Percentiles rank a stretch among this genome's conserved stretches.
Evolutionary conservation across 2,329 filamentous ascomycete species (phyloP).

Genomic region (Xylaria sp.): DNA sequence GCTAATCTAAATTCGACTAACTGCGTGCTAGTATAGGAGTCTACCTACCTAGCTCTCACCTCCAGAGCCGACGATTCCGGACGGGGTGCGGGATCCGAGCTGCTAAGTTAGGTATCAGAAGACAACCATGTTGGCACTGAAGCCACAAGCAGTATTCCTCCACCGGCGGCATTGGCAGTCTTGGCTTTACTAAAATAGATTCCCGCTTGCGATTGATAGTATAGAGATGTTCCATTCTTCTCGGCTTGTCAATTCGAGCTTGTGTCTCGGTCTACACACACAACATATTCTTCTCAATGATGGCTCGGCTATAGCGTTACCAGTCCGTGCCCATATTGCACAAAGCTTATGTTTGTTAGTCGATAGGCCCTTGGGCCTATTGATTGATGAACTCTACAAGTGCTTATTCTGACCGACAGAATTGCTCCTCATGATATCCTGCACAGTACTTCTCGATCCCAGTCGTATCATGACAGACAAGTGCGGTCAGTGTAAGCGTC

Average conservation of each 20-base stretch:
- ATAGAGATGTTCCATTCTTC: background rate
- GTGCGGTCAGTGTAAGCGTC: constrained; percentile 2
- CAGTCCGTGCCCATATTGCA: background rate
- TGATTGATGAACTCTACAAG: background rate
- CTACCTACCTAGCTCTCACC: background rate
- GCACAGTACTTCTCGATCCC: background rate
- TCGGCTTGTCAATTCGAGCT: background rate
- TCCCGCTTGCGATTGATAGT: constrained; percentile 1
- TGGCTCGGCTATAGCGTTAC: background rate
- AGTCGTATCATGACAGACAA: constrained; percentile 22
- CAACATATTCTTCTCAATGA: background rate
- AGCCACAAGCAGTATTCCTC: background rate
- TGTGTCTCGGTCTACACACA: background rate
- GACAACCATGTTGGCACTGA: background rate
- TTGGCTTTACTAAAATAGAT: background rate
- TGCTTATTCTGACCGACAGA: background rate
- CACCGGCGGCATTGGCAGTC: background rate
- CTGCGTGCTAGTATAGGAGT: too few species aligned
- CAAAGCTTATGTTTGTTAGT: background rate
- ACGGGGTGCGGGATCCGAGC: background rate
- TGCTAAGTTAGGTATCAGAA: background rate
- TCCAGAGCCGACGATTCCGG: background rate
- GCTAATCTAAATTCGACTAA: constrained; percentile 8
- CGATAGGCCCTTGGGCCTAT: background rate
- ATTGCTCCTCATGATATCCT: background rate